Conservation (phyloP, 2,329 filamentous ascomycete genomes). For the Exserohilum rostratum region DNA sequence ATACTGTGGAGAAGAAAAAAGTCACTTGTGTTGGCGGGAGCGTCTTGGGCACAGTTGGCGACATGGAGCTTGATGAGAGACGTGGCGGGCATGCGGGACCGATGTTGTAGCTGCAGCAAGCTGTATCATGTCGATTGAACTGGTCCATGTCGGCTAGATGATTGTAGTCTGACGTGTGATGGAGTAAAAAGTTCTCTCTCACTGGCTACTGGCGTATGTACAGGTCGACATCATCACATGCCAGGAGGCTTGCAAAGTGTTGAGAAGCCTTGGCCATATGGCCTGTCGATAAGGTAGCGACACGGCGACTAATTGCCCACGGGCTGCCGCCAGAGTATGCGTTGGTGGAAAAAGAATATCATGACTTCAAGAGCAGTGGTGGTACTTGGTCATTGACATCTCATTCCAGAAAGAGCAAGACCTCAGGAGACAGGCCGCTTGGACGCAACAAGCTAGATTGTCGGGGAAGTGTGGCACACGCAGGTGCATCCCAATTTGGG, state of each 20-base stretch:
- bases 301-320: neutral
- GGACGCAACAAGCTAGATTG: neutral
- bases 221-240: slow-evolving; percentile 2
- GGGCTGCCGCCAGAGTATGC: neutral
- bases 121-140: neutral
- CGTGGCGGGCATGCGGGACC: slow-evolving; percentile 5
- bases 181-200: neutral
- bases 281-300: neutral
- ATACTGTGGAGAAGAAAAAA: neutral
- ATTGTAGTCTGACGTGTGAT: neutral
- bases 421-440: neutral
- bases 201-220: too few relatives aligned
- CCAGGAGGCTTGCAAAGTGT: slow-evolving; percentile 1
- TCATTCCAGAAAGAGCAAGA: slow-evolving; percentile 5
- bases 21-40: slow-evolving; percentile 1
- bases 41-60: neutral
- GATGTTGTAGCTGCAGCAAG: slow-evolving; percentile 2
- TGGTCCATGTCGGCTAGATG: neutral
- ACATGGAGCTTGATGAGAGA: neutral
- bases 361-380: neutral
- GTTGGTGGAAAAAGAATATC: slow-evolving; percentile 3
- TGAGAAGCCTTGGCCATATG: neutral
- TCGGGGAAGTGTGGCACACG: slow-evolving; percentile 3
- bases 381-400: neutral
- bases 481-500: slow-evolving; percentile 5